A percentile compares a stretch with the other conserved stretches of the same genome.
Conservation (phyloP, 1,284 basidiomycete genomes). For the Irpex sp. region DNA sequence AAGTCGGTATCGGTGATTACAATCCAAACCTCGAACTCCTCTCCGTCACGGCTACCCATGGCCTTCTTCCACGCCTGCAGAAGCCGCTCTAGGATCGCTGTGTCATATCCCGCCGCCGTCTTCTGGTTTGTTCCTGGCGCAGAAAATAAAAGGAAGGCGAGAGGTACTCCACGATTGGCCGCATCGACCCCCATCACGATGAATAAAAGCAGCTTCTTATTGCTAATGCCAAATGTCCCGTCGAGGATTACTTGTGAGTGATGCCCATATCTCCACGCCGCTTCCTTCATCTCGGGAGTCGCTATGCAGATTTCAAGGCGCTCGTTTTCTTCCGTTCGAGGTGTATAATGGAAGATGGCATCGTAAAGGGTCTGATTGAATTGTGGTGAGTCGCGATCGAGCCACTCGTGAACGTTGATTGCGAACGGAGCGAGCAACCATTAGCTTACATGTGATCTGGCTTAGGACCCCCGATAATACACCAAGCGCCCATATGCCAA, state of each 20-base stretch:
- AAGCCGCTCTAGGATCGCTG: constrained; percentile 24
- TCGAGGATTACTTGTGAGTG: constrained; percentile 29
- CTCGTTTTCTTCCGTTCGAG: constrained; percentile 13
- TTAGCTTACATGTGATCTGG: no score
- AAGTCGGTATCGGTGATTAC: constrained; percentile 34
- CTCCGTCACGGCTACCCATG: constrained; percentile 6
- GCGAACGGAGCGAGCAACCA: no score
- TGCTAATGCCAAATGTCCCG: constrained; percentile 34
- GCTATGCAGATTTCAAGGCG: constrained; percentile 26
- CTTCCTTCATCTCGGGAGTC: constrained; percentile 29
- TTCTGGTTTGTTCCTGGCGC: constrained; percentile 27
- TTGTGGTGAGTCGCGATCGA: constrained; percentile 2
- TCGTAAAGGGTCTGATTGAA: background rate
- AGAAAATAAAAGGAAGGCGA: constrained; percentile 33
- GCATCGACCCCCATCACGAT: constrained; percentile 31
- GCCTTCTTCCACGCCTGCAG: constrained; percentile 21
- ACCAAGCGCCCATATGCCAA: no score
- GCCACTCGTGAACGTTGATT: constrained; percentile 5
- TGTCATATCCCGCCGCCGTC: constrained; percentile 31
- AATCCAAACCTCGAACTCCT: constrained; percentile 21
- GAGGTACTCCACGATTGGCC: constrained; percentile 22
- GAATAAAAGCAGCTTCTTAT: constrained; percentile 27
- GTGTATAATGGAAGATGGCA: constrained; percentile 4
- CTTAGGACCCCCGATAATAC: no score
- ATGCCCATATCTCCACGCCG: constrained; percentile 30